Percentiles rank a stretch among this genome's conserved stretches.
phyloP scores from a whole-genome alignment of 2,329 filamentous ascomycete genomes.

The Cyanodermella asteris region DNA sequence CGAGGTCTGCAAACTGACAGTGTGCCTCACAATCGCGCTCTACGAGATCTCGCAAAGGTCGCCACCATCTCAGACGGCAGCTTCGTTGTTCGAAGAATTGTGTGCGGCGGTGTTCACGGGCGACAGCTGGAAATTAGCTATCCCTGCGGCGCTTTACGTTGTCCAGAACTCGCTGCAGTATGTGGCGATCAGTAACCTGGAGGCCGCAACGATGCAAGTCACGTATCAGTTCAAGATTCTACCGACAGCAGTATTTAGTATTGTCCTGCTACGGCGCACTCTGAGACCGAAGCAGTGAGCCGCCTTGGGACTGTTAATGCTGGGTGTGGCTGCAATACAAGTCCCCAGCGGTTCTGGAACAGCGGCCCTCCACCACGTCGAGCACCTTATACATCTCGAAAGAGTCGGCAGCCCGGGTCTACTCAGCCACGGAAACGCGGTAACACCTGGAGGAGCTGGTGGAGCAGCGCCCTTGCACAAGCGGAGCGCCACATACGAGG shows the following conservation, averaged over 20 bases:
- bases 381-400: constrained; percentile 56
- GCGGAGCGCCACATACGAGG: constrained; percentile 75
- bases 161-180: constrained; percentile 89
- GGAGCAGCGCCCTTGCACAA: constrained; percentile 31
- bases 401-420: constrained; percentile 37
- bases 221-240: constrained; percentile 90
- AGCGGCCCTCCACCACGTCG: constrained; percentile 47
- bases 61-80: constrained; percentile 58
- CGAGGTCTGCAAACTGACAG: constrained; percentile 71
- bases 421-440: too few species aligned
- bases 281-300: constrained; percentile 59
- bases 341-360: constrained; percentile 40
- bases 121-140: constrained; percentile 85
- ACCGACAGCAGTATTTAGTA: constrained; percentile 70
- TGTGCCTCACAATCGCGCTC: constrained; percentile 69
- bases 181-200: constrained; percentile 71
- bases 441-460: too few species aligned
- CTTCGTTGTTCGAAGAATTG: constrained; percentile 59
- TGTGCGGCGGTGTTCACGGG: constrained; percentile 63
- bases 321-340: constrained; percentile 70
- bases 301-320: constrained; percentile 53
- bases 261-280: constrained; percentile 49
- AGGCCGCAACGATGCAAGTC: constrained; percentile 82
- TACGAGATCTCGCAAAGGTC: constrained; percentile 65
- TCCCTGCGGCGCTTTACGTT: constrained; percentile 73